Evolutionary conservation across 2,329 filamentous ascomycete genomes (phyloP).

Genomic region (Monilinia polystroma): DNA sequence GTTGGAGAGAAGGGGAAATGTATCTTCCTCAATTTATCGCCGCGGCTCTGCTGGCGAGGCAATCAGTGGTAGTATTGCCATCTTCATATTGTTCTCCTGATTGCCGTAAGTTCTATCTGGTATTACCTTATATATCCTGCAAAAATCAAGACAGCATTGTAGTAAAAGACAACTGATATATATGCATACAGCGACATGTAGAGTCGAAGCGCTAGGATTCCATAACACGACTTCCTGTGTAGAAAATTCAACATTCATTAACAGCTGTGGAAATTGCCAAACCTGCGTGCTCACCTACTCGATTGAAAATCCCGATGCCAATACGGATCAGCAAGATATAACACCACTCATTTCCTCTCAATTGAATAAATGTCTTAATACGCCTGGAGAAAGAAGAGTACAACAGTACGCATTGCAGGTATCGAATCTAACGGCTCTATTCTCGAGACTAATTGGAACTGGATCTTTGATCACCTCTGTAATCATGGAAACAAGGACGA

Average conservation of each 20-base stretch:
- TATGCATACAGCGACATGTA: slow-evolving; percentile 30
- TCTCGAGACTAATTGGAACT: slow-evolving; percentile 5
- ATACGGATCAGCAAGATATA: slow-evolving; percentile 14
- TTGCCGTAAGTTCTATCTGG: slow-evolving; percentile 32
- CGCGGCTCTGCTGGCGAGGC: slow-evolving; percentile 28
- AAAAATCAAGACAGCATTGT: neutral
- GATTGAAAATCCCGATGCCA: slow-evolving; percentile 26
- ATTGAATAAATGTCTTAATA: slow-evolving; percentile 30
- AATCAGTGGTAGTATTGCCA: slow-evolving; percentile 28
- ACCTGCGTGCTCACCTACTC: slow-evolving; percentile 31
- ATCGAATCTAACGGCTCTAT: slow-evolving; percentile 27
- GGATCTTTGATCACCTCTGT: slow-evolving; percentile 2
- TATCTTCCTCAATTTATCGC: slow-evolving; percentile 30
- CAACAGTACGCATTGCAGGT: slow-evolving; percentile 30
- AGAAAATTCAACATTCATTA: slow-evolving; percentile 32
- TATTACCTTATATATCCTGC: neutral
- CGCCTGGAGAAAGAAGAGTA: slow-evolving; percentile 25
- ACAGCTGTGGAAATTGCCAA: slow-evolving; percentile 34
- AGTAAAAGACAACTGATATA: neutral
- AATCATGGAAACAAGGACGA: neutral
- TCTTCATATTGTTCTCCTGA: slow-evolving; percentile 31
- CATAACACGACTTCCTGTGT: slow-evolving; percentile 29
- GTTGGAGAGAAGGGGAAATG: slow-evolving; percentile 27
- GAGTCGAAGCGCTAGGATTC: slow-evolving; percentile 27
- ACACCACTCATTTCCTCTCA: slow-evolving; percentile 19